Evolutionary conservation across 805 yeast species (phyloP), one percentile per base, ranked within the genome.

Genomic region (Torulaspora delbrueckii): DNA sequence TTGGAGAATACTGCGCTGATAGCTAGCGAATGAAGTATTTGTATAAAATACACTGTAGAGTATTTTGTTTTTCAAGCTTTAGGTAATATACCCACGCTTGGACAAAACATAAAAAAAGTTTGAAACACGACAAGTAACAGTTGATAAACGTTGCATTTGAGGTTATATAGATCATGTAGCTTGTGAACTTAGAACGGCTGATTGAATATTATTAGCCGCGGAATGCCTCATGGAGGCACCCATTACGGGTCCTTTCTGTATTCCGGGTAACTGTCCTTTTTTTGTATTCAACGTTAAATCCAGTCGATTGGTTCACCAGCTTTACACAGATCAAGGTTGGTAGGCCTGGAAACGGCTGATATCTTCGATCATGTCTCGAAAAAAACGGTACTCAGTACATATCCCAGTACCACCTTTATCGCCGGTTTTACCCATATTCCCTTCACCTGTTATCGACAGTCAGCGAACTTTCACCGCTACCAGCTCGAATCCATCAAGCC

Each of bases 1-100:
- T 62, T 82, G 33, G 96, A 88, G 61, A 87, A 89, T 59, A 78
- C 77, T 13, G 79, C 84, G 40, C 61, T 84, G 53, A 54, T 30
- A 4, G 33, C 33, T 9, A 7, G 30, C 3, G n/a, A 26, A 8
- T 5, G 30, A 10, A n/a, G 12, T 8, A 8, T n/a, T 6, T 26
- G 22, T 19, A 19, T 19, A 19, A 19, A 2, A 5, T 19, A 19
- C 3, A 4, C 22, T 19, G 22, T 19, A 19, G 5, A 19, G 3
- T 19, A 19, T 19, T 19, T 19, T 19, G 6, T 19, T 19, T 19
- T 19, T 19, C 3, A 3, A 19, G 22, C 22, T 19, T 19, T 4
- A 19, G 22, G 22, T 16, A 7, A 26, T 9, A 26, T 26, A 26
- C 28, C 1, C 28, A 7, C 12, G 12, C 9, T 9, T 7, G 28